Evolutionary conservation across 1,284 basidiomycete species (phyloP).

Genomic region (Cutaneotrichosporon daszewskae): DNA sequence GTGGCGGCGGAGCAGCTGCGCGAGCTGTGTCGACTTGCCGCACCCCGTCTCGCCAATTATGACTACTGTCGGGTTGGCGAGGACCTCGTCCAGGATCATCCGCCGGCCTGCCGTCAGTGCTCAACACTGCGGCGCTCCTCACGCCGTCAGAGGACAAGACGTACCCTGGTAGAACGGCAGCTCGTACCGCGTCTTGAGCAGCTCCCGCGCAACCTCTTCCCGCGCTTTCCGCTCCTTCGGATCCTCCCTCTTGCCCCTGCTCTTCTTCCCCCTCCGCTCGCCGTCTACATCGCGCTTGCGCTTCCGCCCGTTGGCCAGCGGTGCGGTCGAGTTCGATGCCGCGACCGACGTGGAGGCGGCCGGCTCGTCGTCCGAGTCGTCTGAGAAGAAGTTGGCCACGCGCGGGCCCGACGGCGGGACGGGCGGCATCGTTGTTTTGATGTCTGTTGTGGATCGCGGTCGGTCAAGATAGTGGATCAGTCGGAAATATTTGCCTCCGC

Average conservation of each 20-base stretch:
- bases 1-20: conserved; percentile 71
- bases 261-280: conserved; percentile 4
- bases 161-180: conserved; percentile 73
- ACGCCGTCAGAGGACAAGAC: conserved; percentile 21
- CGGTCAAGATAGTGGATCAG: background rate
- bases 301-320: background rate
- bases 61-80: conserved; percentile 78
- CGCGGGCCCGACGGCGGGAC: background rate
- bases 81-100: conserved; percentile 66
- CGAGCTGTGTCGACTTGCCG: conserved; percentile 95
- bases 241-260: conserved; percentile 4
- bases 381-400: conserved; percentile 18
- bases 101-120: conserved; percentile 51
- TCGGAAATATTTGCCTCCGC: conserved; percentile 12
- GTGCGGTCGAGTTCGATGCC: conserved; percentile 1
- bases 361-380: conserved; percentile 15
- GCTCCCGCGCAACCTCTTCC: conserved; percentile 29
- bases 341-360: background rate
- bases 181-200: conserved; percentile 61
- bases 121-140: too few relatives aligned
- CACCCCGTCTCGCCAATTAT: conserved; percentile 95
- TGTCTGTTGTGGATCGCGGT: background rate
- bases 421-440: conserved; percentile 13
- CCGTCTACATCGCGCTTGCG: conserved; percentile 3
- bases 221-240: conserved; percentile 11